A percentile compares a stretch with the other conserved stretches of the same genome.
phyloP scores from a whole-genome alignment of 148 eudicot species.

The Rhododendron kiyosumense region DNA sequence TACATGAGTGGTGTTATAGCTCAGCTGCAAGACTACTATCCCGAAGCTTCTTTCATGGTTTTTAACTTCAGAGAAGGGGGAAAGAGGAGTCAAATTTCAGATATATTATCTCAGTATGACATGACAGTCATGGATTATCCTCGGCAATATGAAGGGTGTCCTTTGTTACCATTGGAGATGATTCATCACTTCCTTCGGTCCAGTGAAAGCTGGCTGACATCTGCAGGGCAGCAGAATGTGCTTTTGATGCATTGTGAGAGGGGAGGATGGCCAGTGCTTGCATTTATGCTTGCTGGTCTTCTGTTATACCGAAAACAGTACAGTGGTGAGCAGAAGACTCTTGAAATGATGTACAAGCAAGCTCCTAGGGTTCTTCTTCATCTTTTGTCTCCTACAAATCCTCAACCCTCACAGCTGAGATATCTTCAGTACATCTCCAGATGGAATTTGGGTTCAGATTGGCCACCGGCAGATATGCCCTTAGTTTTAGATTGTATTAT shows the following conservation, averaged over 20 bases:
- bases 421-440: slow-evolving; percentile 70
- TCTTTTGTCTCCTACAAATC: slow-evolving; percentile 54
- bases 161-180: slow-evolving; percentile 70
- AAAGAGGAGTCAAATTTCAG: slow-evolving; percentile 60
- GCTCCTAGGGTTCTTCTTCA: slow-evolving; percentile 70
- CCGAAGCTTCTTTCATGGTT: slow-evolving; percentile 81
- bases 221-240: slow-evolving; percentile 73
- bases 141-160: slow-evolving; percentile 61
- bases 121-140: slow-evolving; percentile 90
- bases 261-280: slow-evolving; percentile 85
- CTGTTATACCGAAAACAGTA: slow-evolving; percentile 62
- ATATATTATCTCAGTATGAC: slow-evolving; percentile 61
- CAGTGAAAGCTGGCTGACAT: slow-evolving; percentile 69
- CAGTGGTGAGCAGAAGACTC: slow-evolving; percentile 68
- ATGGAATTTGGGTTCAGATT: slow-evolving; percentile 50
- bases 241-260: slow-evolving; percentile 77
- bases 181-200: slow-evolving; percentile 69
- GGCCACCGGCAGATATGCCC: slow-evolving; percentile 58
- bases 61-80: slow-evolving; percentile 80
- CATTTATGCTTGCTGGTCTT: slow-evolving; percentile 82
- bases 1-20: slow-evolving; percentile 66
- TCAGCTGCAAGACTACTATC: slow-evolving; percentile 61
- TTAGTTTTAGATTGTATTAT: slow-evolving; percentile 51
- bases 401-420: slow-evolving; percentile 68
- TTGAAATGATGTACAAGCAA: slow-evolving; percentile 75